Base-by-base conservation (phyloP, 2,329 filamentous ascomycete genomes). In the Neonectria ditissima region DNA sequence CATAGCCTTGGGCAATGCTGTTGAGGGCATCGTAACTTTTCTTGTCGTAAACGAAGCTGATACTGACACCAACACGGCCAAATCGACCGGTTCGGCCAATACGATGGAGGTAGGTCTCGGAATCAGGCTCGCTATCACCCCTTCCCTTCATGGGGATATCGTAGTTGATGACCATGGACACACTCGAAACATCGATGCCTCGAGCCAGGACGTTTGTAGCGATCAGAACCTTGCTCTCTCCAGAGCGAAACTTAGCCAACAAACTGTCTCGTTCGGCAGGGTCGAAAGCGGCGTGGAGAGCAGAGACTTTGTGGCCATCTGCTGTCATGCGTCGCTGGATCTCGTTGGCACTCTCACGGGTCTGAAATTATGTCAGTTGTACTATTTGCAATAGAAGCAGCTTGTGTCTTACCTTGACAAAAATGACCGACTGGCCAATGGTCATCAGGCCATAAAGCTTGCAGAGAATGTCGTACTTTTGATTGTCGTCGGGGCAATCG, bases 151-250 rank as follows among this genome's bases (percentile, higher is more conserved):
- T 92, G 24, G 91, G 91, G 62, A 93, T 91, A 72, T 93, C 91
- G 80, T 99, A 99, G 84, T 99, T 99, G 84, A 99, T 94, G 57
- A 99, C 96, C 91, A 99, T 96, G 10, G 94, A 97, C 14, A 99
- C 96, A 28, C 81, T 97, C 80, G 77, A 98, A 83, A 89, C 87
- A 75, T 99, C 96, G 74, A 99, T 98, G 77, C 96, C 96, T 76
- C 96, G 94, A 9, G 96, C 92, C 62, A 99, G 87, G 39, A 99
- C 94, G 75, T 99, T 99, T 71, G 96, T 99, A 1, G 96, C 97
- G 75, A 99, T 97, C 66, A 99, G 90, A 9, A 99, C 96, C 83
- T 99, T 99, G 74, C 93, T 93, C 63, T 91, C 87, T 41, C 95
- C 95, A 47, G 82, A 87, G 62, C 96, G 90, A 87, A 99, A 99